Percentiles rank a stretch among this genome's conserved stretches.
Conservation (phyloP, 306 rosid genomes). For the Spatholobus suberectus region DNA sequence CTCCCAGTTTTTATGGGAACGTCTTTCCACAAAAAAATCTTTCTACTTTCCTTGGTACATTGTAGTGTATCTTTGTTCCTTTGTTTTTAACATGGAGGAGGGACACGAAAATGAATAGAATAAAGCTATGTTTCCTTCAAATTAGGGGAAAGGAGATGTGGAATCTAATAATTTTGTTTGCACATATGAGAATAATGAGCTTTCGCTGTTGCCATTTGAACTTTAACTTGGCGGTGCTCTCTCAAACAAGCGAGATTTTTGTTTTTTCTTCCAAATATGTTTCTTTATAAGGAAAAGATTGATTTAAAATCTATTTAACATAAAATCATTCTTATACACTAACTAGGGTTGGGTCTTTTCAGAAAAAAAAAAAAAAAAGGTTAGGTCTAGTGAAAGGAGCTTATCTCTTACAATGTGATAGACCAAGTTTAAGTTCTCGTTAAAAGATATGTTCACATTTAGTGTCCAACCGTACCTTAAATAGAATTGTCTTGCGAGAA, state of each 20-base stretch:
- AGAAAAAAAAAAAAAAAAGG: too few relatives aligned
- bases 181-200: background rate
- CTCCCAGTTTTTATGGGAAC: background rate
- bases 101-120: slow-evolving; percentile 2
- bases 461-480: too few relatives aligned
- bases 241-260: background rate
- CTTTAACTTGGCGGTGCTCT: slow-evolving; percentile 5
- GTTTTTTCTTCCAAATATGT: background rate
- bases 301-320: background rate
- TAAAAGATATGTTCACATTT: too few relatives aligned
- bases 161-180: background rate
- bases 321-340: background rate
- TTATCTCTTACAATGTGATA: too few relatives aligned
- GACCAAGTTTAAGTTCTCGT: too few relatives aligned
- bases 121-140: slow-evolving; percentile 9
- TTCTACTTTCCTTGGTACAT: slow-evolving; percentile 5
- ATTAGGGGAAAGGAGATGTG: background rate
- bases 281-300: background rate
- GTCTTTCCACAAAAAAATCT: slow-evolving; percentile 4
- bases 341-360: too few relatives aligned
- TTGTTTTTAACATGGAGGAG: background rate
- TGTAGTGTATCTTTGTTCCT: background rate
- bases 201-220: background rate
- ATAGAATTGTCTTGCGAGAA: too few relatives aligned
- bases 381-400: too few relatives aligned